Conservation (phyloP, 352 stramenopile genomes). For the Pythium dissotocum region DNA sequence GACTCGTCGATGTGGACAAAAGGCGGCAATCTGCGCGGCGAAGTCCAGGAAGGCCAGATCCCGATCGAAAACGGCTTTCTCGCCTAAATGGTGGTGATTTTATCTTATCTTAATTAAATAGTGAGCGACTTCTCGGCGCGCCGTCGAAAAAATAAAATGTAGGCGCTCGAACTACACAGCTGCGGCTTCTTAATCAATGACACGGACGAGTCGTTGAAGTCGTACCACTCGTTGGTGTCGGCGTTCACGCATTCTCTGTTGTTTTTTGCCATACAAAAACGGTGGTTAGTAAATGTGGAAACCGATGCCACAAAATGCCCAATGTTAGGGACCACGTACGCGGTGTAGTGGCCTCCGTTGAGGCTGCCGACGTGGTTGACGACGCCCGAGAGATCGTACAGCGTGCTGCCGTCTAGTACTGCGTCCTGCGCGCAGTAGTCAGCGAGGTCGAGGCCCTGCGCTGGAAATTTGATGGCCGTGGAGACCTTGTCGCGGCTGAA, state of each 20-base stretch:
- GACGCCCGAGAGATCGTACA: conserved; percentile 80
- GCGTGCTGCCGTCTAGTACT: conserved; percentile 62
- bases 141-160: conserved; percentile 81
- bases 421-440: conserved; percentile 71
- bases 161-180: conserved; percentile 61
- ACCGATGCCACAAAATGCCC: background rate
- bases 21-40: conserved; percentile 34
- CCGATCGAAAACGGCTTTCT: conserved; percentile 41
- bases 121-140: conserved; percentile 60
- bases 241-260: conserved; percentile 66
- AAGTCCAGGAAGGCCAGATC: conserved; percentile 40
- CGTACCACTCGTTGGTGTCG: conserved; percentile 74
- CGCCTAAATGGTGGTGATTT: background rate
- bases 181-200: conserved; percentile 68
- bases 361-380: conserved; percentile 80
- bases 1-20: conserved; percentile 38
- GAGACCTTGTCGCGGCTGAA: conserved; percentile 80
- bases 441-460: conserved; percentile 56
- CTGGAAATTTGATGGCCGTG: conserved; percentile 62
- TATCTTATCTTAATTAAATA: conserved; percentile 38
- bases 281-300: background rate
- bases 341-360: conserved; percentile 84
- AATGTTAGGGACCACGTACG: conserved; percentile 36
- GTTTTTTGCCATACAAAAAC: background rate
- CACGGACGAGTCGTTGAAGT: conserved; percentile 78